These are phyloP conservation scores for Bocquillonia castaneifolia DNA, from an alignment of 441 rosid genomes.

Conservation along the genomic window DNA sequence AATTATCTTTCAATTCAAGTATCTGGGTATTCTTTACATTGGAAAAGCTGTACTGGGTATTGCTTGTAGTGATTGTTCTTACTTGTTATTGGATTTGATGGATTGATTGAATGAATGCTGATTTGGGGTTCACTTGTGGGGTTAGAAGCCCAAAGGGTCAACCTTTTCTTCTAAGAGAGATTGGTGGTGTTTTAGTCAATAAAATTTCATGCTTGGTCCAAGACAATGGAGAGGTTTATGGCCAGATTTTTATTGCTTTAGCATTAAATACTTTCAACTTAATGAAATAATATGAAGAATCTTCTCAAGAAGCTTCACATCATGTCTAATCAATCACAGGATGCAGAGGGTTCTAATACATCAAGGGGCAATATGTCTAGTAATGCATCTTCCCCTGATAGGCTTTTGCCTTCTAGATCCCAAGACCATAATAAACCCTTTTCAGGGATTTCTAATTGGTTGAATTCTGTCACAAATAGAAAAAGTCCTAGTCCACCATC, in stretches of 20 bases:
- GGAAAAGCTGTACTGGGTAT: constrained; percentile 32
- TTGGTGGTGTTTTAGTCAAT: constrained; percentile 19
- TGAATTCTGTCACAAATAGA: constrained; percentile 61
- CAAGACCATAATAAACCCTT: constrained; percentile 57
- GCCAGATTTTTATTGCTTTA: constrained; percentile 52
- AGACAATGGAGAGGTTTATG: constrained; percentile 68
- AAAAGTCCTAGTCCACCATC: constrained; percentile 66
- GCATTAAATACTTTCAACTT: constrained; percentile 32
- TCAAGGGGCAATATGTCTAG: constrained; percentile 47
- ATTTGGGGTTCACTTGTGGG: constrained; percentile 23
- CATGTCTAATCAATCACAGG: constrained; percentile 59
- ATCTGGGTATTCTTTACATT: constrained; percentile 38
- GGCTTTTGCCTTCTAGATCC: constrained; percentile 33
- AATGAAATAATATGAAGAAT: constrained; percentile 67
- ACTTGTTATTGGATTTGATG: constrained; percentile 31
- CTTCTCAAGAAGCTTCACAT: constrained; percentile 80
- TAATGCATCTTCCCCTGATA: constrained; percentile 37
- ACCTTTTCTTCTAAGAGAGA: background rate
- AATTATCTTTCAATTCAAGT: constrained; percentile 34
- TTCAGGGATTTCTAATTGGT: constrained; percentile 78
- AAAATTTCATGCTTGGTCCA: constrained; percentile 54
- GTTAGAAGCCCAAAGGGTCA: constrained; percentile 16
- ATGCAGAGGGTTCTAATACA: constrained; percentile 57
- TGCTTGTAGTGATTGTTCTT: constrained; percentile 37
- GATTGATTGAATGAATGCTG: constrained; percentile 17